Percentiles rank a stretch among this genome's conserved stretches.
Evolutionary conservation across 495 filamentous ascomycete genomes (phyloP).

Genomic region (Neurospora hispaniola): DNA sequence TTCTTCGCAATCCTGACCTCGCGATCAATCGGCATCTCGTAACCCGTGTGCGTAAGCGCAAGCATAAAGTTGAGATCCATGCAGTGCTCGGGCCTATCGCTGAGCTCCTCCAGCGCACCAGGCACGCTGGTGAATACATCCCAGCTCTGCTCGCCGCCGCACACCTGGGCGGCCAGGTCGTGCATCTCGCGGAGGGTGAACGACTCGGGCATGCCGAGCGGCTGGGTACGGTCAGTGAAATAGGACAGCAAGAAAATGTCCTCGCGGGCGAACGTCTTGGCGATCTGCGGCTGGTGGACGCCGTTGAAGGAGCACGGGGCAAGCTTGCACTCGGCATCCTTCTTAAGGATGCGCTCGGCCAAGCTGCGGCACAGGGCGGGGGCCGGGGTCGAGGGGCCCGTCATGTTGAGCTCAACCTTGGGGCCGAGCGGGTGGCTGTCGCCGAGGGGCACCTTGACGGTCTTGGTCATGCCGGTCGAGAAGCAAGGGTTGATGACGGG

Average conservation of each 20-base stretch:
- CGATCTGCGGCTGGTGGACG: conserved; percentile 84
- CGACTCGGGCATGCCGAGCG: conserved; percentile 89
- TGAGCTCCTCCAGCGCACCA: conserved; percentile 63
- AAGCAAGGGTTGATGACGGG: conserved; percentile 85
- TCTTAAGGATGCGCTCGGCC: conserved; percentile 82
- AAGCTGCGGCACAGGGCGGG: conserved; percentile 81
- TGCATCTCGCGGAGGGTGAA: conserved; percentile 84
- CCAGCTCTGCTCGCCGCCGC: conserved; percentile 69
- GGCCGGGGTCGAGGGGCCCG: conserved; percentile 63
- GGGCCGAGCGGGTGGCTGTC: conserved; percentile 51
- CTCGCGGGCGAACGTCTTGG: conserved; percentile 83
- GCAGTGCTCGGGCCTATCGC: conserved; percentile 76
- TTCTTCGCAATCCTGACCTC: conserved; percentile 98
- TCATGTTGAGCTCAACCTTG: conserved; percentile 65
- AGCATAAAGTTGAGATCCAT: conserved; percentile 94
- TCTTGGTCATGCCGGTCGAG: conserved; percentile 60
- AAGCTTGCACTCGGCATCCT: conserved; percentile 71
- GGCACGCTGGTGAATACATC: conserved; percentile 62
- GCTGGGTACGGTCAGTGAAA: conserved; percentile 88
- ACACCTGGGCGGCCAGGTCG: conserved; percentile 74
- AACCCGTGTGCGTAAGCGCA: conserved; percentile 83
- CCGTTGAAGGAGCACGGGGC: conserved; percentile 96
- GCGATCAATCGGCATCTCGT: conserved; percentile 92
- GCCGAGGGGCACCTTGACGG: conserved; percentile 56
- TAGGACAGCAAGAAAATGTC: conserved; percentile 96